These are phyloP conservation scores for Aphanomyces astaci DNA, from an alignment of 352 stramenopile genomes.

Conservation along the genomic window DNA sequence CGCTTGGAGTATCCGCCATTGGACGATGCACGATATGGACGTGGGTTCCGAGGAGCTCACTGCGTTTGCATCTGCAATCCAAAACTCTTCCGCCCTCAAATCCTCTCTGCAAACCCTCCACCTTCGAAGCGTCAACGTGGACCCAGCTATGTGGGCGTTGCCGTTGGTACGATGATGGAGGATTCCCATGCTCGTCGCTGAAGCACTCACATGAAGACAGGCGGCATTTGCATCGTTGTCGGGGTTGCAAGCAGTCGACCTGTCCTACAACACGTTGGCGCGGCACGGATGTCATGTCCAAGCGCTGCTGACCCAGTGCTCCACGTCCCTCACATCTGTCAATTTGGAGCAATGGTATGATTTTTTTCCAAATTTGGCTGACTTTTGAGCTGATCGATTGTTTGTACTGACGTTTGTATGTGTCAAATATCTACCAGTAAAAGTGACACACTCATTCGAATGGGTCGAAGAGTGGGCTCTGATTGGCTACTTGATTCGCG, in stretches of 20 bases:
- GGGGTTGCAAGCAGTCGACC: conserved; percentile 38
- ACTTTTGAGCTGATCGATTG: too few relatives aligned
- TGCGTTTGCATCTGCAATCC: background rate
- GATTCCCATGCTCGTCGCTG: too few relatives aligned
- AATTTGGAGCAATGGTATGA: conserved; percentile 23
- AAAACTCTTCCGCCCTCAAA: background rate
- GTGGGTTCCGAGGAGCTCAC: background rate
- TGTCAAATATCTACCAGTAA: too few relatives aligned
- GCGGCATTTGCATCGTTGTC: background rate
- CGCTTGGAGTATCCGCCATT: background rate
- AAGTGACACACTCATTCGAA: too few relatives aligned
- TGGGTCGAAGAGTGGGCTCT: too few relatives aligned
- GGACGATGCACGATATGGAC: conserved; percentile 15
- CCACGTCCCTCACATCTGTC: background rate
- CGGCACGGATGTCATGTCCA: background rate
- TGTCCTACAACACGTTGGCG: conserved; percentile 60
- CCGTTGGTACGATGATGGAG: conserved; percentile 14
- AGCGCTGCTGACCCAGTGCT: conserved; percentile 10
- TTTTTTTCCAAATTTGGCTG: background rate
- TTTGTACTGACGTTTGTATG: too few relatives aligned
- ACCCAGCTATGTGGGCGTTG: background rate
- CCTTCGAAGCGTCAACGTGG: background rate
- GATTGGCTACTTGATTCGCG: too few relatives aligned
- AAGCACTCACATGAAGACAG: too few relatives aligned
- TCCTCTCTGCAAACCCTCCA: background rate